Conservation (phyloP, 192 early-diverging fungal genomes). For the Dispira simplex region DNA sequence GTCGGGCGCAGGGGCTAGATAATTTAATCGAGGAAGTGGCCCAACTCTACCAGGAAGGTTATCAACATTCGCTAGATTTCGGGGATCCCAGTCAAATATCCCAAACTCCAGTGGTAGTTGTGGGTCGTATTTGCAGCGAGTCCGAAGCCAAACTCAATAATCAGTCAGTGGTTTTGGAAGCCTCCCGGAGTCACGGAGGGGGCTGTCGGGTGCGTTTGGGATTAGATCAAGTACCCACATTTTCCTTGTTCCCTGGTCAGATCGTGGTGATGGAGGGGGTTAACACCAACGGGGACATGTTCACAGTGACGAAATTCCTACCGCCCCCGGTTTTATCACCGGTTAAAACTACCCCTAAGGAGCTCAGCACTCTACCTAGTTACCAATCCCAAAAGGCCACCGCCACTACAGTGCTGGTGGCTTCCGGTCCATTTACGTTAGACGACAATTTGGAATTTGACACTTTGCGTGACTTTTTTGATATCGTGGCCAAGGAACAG, state of each 20-base stretch:
- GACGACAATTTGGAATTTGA: conserved; percentile 64
- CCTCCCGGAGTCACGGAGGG: conserved; percentile 58
- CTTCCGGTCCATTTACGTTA: conserved; percentile 79
- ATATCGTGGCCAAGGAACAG: conserved; percentile 31
- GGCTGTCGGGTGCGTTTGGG: conserved; percentile 54
- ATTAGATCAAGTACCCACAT: conserved; percentile 35
- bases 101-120: conserved; percentile 43
- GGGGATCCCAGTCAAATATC: conserved; percentile 29
- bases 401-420: conserved; percentile 41
- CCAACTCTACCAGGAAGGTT: conserved; percentile 10
- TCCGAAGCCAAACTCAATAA: conserved; percentile 47
- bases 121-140: conserved; percentile 70
- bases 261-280: conserved; percentile 57
- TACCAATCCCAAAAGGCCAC: not conserved
- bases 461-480: conserved; percentile 64
- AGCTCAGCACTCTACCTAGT: not conserved
- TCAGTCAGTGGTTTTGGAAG: conserved; percentile 60
- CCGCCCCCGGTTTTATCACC: conserved; percentile 42
- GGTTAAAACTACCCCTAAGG: conserved; percentile 13
- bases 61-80: conserved; percentile 17
- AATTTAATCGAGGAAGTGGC: conserved; percentile 19
- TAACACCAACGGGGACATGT: conserved; percentile 36
- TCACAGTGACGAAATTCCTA: conserved; percentile 32
- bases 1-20: conserved; percentile 39
- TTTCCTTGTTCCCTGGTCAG: conserved; percentile 81